Evolutionary conservation across 2,329 filamentous ascomycete genomes (phyloP).

Genomic region (Fusarium irregulare): DNA sequence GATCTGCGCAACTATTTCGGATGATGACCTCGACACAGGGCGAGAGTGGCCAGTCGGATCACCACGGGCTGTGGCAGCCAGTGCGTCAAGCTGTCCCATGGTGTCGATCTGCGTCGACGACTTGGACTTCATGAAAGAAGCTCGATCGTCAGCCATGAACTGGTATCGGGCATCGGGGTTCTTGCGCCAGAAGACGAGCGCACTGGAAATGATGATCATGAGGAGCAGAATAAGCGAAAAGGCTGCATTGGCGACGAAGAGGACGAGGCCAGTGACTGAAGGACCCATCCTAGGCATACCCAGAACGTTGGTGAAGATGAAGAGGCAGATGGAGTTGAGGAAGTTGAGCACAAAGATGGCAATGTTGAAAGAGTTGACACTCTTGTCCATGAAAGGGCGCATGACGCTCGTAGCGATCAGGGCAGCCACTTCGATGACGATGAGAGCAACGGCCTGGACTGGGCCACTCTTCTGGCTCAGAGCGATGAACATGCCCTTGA

Average conservation of each 20-base stretch:
- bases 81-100: constrained; percentile 87
- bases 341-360: constrained; percentile 91
- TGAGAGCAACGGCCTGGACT: constrained; percentile 83
- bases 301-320: constrained; percentile 90
- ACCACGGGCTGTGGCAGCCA: constrained; percentile 90
- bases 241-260: constrained; percentile 87
- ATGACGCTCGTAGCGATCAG: constrained; percentile 82
- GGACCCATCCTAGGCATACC: constrained; percentile 84
- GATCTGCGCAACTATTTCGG: constrained; percentile 1
- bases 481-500: constrained; percentile 90
- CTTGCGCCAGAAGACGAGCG: constrained; percentile 82
- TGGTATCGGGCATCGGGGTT: constrained; percentile 97
- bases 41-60: constrained; percentile 57
- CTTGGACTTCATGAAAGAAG: constrained; percentile 97
- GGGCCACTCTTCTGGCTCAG: constrained; percentile 77
- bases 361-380: constrained; percentile 96
- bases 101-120: constrained; percentile 71
- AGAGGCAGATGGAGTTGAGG: constrained; percentile 85
- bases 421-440: constrained; percentile 83
- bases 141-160: constrained; percentile 94
- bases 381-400: constrained; percentile 98
- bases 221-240: constrained; percentile 86
- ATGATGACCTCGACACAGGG: constrained; percentile 22
- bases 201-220: constrained; percentile 72
- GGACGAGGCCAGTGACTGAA: constrained; percentile 86